Evolutionary conservation across 2,329 filamentous ascomycete genomes (phyloP), one percentile per base, ranked within the genome.

Genomic region (Exophiala sp.): DNA sequence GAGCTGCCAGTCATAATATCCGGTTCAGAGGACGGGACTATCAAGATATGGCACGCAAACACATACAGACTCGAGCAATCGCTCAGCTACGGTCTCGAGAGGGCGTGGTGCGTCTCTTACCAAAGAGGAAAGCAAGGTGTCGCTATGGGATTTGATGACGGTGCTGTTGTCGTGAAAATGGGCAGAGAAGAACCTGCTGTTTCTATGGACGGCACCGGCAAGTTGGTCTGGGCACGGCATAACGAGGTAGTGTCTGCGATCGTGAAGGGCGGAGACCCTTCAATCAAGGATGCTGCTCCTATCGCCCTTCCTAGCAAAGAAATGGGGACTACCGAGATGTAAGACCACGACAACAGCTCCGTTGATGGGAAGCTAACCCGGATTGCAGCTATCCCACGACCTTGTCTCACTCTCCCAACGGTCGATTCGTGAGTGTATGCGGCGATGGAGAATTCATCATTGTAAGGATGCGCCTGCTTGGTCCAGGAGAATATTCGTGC

Each of bases 361-460:
- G 10, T 14, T 6, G 32, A 10, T 16, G n/a, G 21, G 35, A 35
- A 11, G 21, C 47, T 54, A 21, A 54, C 39, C 11, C 43, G 34
- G 32, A 6, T 18, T 40, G 9, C 24, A 58, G 55, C 36, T 63
- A 64, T 38, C 94, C 94, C 1, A 91, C 96, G 68, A 95, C 91
- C 0, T 81, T 99, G 47, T 82, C 90, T 34, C 94, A 99, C 75
- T 96, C 91, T n/a, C 89, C 94, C 34, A 99, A 99, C 65, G 91
- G 91, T 47, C 85, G 91, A 57, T 94, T 94, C 63, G 89, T 94
- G 45, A 88, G 88, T 14, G 86, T 91, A 2, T 97, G 92, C 62
- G 94, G 94, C 62, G 94, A 99, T 69, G 94, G 94, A 59, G 94
- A 99, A 73, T 99, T 96, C 75, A 97, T 97, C 70, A 96, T 97